Conservation (phyloP, 345 rosid species). For the Eucalyptus marginata region DNA sequence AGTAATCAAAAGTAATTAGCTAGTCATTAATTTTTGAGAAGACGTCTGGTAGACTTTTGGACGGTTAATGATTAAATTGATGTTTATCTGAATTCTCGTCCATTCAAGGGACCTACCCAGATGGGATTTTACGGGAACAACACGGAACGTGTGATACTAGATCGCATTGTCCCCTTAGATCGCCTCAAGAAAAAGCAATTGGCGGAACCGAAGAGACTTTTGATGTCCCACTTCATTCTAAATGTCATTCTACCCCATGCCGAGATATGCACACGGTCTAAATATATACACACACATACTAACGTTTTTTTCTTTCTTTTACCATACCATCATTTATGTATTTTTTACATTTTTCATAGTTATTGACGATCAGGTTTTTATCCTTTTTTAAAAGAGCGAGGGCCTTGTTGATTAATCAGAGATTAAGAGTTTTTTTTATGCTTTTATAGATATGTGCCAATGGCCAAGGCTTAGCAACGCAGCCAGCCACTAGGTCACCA, state of each 20-base stretch:
- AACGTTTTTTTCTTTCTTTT: neutral
- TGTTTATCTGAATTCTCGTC: neutral
- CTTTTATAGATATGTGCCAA: neutral
- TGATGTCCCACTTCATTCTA: neutral
- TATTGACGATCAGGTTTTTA: neutral
- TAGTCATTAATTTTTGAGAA: neutral
- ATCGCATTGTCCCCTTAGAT: neutral
- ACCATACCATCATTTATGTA: neutral
- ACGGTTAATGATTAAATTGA: neutral
- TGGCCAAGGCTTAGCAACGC: accelerated
- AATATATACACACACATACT: neutral
- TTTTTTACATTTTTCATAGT: neutral
- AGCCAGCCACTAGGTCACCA: neutral
- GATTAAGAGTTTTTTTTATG: neutral
- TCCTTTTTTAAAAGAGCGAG: neutral
- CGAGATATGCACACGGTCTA: neutral
- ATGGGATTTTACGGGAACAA: neutral
- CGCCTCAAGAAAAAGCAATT: neutral
- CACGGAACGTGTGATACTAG: neutral
- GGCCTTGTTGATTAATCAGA: neutral
- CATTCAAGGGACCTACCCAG: neutral
- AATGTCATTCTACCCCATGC: neutral
- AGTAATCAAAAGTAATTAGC: neutral
- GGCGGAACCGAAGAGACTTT: neutral
- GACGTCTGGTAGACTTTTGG: neutral